Conservation (phyloP, 805 yeast genomes). For the Tetrapisispora taiwanensis region DNA sequence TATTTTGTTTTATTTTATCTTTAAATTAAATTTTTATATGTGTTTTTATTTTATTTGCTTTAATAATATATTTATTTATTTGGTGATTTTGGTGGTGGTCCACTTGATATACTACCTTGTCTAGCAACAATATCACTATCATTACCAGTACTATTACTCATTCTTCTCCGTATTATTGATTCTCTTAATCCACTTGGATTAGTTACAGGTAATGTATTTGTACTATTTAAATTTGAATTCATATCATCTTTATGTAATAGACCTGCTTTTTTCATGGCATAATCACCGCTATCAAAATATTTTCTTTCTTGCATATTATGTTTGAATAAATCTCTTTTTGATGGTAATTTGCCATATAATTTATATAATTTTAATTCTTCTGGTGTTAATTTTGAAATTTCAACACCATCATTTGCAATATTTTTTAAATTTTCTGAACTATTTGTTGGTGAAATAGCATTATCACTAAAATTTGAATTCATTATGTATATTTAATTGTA, state of each 20-base stretch:
- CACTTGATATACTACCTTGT: constrained; percentile 29
- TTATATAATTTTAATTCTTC: constrained; percentile 72
- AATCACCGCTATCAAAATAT: constrained; percentile 90
- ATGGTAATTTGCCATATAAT: constrained; percentile 79
- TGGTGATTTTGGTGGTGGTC: constrained; percentile 30
- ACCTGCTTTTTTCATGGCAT: constrained; percentile 73
- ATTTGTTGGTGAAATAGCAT: constrained; percentile 19
- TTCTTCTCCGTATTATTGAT: constrained; percentile 27
- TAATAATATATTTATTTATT: too few relatives aligned
- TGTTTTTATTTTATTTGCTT: too few relatives aligned
- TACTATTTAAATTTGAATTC: constrained; percentile 13
- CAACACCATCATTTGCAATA: constrained; percentile 25
- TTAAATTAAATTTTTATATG: too few relatives aligned
- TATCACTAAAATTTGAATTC: background rate
- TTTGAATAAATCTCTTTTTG: constrained; percentile 63
- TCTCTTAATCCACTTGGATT: constrained; percentile 29
- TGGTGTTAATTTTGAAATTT: constrained; percentile 51
- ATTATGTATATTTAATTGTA: background rate
- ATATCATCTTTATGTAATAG: constrained; percentile 25
- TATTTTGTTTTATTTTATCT: too few relatives aligned
- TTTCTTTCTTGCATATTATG: constrained; percentile 78
- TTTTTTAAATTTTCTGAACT: constrained; percentile 19
- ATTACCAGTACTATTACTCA: constrained; percentile 26
- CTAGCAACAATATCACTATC: constrained; percentile 18
- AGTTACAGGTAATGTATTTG: constrained; percentile 27